These are phyloP conservation scores for Clonostachys rhizophaga DNA, from an alignment of 2,329 filamentous ascomycete species.

Conservation along the genomic window DNA sequence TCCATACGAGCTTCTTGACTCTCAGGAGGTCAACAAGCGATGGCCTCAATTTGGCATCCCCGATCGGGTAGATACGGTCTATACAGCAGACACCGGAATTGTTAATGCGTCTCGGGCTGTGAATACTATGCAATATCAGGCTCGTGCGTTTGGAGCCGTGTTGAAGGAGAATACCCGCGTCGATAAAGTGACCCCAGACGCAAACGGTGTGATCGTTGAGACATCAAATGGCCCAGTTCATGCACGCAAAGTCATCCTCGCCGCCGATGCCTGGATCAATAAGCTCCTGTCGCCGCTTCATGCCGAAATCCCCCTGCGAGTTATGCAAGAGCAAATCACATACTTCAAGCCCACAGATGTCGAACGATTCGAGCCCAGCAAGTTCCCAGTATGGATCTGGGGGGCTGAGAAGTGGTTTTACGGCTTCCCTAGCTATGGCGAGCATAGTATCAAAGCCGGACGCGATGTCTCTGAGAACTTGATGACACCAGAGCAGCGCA, in stretches of 20 bases:
- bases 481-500: constrained; percentile 5
- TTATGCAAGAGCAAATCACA: constrained; percentile 12
- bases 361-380: neutral
- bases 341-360: constrained; percentile 6
- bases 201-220: constrained; percentile 1
- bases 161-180: constrained; percentile 4
- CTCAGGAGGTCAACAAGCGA: constrained; percentile 6
- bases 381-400: constrained; percentile 7
- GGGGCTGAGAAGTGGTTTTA: constrained; percentile 2
- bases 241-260: constrained; percentile 5
- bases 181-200: neutral
- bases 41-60: constrained; percentile 13
- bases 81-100: constrained; percentile 13
- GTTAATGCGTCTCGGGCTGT: constrained; percentile 8
- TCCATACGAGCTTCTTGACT: constrained; percentile 10
- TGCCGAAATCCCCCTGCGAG: constrained; percentile 16
- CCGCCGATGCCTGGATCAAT: constrained; percentile 7
- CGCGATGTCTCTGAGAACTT: constrained; percentile 5
- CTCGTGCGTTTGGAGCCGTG: constrained; percentile 2
- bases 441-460: constrained; percentile 6
- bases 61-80: constrained; percentile 7
- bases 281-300: constrained; percentile 4
- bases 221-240: constrained; percentile 1
- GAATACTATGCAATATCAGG: constrained; percentile 5
- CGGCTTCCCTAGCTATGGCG: constrained; percentile 7